These are phyloP conservation scores for Geotrichum bryndzae DNA, from an alignment of 1,139 yeast genomes.

Conservation along the genomic window DNA sequence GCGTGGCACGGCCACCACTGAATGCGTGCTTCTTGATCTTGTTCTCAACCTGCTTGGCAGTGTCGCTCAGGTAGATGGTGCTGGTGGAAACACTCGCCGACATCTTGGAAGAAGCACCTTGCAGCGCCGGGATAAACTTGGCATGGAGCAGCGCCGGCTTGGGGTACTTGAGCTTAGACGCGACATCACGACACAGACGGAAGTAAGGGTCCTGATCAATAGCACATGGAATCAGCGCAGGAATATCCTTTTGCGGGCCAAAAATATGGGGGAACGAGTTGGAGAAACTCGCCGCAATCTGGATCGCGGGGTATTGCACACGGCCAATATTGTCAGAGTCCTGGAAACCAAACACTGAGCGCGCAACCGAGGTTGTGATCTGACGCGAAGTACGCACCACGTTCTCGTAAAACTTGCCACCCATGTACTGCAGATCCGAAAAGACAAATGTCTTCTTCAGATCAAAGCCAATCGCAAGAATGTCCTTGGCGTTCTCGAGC, in stretches of 20 bases:
- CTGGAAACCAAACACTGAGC: slow-evolving; percentile 94
- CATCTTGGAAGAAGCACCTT: slow-evolving; percentile 96
- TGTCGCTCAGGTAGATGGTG: slow-evolving; percentile 91
- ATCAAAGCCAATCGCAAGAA: slow-evolving; percentile 89
- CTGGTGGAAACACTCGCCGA: slow-evolving; percentile 82
- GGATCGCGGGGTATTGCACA: slow-evolving; percentile 90
- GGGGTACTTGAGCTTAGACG: slow-evolving; percentile 80
- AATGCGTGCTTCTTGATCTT: slow-evolving; percentile 95
- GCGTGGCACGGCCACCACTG: slow-evolving; percentile 84
- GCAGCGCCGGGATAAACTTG: slow-evolving; percentile 96
- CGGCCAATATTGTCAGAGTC: slow-evolving; percentile 95
- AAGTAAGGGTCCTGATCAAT: slow-evolving; percentile 99
- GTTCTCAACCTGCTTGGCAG: slow-evolving; percentile 84
- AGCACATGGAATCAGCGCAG: slow-evolving; percentile 97
- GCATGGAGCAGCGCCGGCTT: slow-evolving; percentile 93
- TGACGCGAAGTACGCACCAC: slow-evolving; percentile 92
- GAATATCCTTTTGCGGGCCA: slow-evolving; percentile 76
- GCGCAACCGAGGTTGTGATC: slow-evolving; percentile 92
- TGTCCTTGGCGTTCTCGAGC: slow-evolving; percentile 74
- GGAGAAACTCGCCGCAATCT: slow-evolving; percentile 93
- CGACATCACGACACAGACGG: slow-evolving; percentile 96
- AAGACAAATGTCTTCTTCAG: slow-evolving; percentile 93
- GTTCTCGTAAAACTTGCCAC: slow-evolving; percentile 88
- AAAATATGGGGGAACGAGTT: slow-evolving; percentile 92
- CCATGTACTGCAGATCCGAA: slow-evolving; percentile 88